Evolutionary conservation across 2,329 filamentous ascomycete species (phyloP), one percentile per base, ranked within the genome.

Genomic region (Penicillium sp.): DNA sequence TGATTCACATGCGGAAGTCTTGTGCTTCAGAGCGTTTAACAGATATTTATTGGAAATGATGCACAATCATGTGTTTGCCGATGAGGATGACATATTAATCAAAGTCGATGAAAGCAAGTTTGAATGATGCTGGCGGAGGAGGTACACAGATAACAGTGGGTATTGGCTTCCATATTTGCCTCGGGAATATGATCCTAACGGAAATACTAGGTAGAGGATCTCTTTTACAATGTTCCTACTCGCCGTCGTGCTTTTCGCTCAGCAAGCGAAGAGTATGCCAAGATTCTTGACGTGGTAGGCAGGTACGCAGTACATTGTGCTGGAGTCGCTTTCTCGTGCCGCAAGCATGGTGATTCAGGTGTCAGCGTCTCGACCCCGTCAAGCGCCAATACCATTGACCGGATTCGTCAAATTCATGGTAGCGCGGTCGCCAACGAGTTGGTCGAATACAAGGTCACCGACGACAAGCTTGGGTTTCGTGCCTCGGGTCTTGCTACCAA

Each of bases 181-280:
- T 11, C 1, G 3, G 16, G 36, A 14, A 24, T 14, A 37, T n/a
- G 14, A 6, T 41, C 3, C 13, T 50, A 52, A 63, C 44, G 61
- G 22, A 65, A 31, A 4, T 1, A 16, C 18, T 39, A 85, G 83
- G 85, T 99, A 16, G 94, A 99, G 71, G 95, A 99, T 73, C 79
- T 99, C 11, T 99, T 99, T 75, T 99, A 96, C 81, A 99, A 97
- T 69, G 87, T 98, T 1, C 93, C 92, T 0, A 96, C 90, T 9
- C 86, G 95, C 24, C 87, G 93, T 37, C 87, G 88, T 65, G 95
- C 96, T 11, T 99, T 99, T 70, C 87, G 95, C 41, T 98, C 94
- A 14, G 80, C 90, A 18, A 91, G 92, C 39, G 95, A 99, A 71
- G 96, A 99, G 73, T 98, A 96, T 79, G 92, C 96, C 70, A 99